Conservation (phyloP, 2,329 filamentous ascomycete genomes). For the Alternaria postmessia region DNA sequence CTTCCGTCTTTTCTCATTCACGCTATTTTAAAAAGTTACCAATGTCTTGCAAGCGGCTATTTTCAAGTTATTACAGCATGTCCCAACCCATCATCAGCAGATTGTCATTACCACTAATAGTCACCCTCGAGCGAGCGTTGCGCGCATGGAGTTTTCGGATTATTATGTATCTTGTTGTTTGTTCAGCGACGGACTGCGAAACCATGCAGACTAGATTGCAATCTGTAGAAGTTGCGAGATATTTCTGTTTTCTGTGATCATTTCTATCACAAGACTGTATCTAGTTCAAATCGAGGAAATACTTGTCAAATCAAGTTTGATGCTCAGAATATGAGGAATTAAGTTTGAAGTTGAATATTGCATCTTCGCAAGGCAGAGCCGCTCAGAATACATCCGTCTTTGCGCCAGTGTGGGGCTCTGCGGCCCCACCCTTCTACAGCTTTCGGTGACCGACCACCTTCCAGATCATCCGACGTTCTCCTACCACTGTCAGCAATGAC, state of each 20-base stretch:
- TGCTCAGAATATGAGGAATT: neutral
- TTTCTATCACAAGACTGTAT: neutral
- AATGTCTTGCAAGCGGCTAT: neutral
- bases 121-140: slow-evolving; percentile 5
- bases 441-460: neutral
- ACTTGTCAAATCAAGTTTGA: neutral
- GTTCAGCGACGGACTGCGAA: neutral
- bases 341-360: no score
- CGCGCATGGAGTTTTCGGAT: neutral
- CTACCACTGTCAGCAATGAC: neutral
- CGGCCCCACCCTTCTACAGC: neutral
- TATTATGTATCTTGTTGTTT: neutral
- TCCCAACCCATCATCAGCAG: neutral
- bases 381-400: neutral
- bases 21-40: neutral
- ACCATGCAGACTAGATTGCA: slow-evolving; percentile 15
- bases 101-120: neutral
- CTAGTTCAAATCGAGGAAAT: neutral
- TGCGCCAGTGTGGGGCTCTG: neutral
- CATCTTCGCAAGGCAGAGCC: neutral
- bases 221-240: neutral
- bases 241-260: neutral
- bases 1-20: neutral
- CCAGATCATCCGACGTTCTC: neutral
- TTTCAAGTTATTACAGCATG: neutral